Evolutionary conservation across 2,329 filamentous ascomycete species (phyloP).

Genomic region (Aspergillus neotritici): DNA sequence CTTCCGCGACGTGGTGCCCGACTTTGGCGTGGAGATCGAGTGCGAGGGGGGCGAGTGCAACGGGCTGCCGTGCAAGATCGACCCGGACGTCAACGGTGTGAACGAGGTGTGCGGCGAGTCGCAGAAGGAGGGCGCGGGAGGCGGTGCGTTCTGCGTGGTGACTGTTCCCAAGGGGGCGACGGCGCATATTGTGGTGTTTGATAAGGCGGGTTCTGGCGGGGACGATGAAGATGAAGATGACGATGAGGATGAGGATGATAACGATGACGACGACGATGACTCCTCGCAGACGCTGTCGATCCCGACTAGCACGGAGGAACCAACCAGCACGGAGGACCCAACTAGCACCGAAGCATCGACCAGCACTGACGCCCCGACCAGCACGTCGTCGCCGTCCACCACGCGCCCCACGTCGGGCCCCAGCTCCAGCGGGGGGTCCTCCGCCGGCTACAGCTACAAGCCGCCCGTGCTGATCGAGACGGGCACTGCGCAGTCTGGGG

Average conservation of each 20-base stretch:
- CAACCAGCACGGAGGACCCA: constrained; percentile 9
- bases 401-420: constrained; percentile 11
- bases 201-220: constrained; percentile 24
- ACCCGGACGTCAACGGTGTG: constrained; percentile 52
- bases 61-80: constrained; percentile 68
- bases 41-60: constrained; percentile 63
- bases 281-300: constrained; percentile 6
- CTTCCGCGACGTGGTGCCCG: constrained; percentile 55
- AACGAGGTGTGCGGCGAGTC: constrained; percentile 56
- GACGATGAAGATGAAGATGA: constrained; percentile 9
- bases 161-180: constrained; percentile 62
- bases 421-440: constrained; percentile 15
- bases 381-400: constrained; percentile 8
- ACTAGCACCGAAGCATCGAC: constrained; percentile 13
- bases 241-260: constrained; percentile 5
- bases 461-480: constrained; percentile 26
- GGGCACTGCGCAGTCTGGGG: constrained; percentile 9
- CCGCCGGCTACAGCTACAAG: constrained; percentile 25
- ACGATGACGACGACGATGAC: constrained; percentile 9
- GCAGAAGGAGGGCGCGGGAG: constrained; percentile 57
- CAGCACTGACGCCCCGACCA: constrained; percentile 6
- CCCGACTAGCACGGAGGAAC: constrained; percentile 7
- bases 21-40: constrained; percentile 64
- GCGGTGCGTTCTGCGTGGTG: constrained; percentile 67
- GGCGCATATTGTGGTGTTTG: constrained; percentile 62